Evolutionary conservation across 495 filamentous ascomycete genomes (phyloP).

Genomic region (Annulohypoxylon bovei): DNA sequence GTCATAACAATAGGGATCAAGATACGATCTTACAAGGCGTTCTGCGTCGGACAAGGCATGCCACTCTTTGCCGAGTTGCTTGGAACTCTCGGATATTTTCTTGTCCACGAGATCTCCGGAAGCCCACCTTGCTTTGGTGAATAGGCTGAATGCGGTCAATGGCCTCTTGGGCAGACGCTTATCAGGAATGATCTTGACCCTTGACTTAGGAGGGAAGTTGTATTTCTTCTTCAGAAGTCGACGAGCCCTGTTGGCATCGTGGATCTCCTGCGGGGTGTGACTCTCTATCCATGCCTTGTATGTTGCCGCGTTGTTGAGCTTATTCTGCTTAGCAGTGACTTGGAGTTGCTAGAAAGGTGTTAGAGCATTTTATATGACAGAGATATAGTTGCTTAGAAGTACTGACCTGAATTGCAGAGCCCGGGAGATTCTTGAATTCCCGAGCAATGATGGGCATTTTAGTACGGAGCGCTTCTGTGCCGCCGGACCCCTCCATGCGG

Average conservation of each 20-base stretch:
- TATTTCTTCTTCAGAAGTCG: constrained; percentile 51
- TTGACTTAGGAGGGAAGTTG: constrained; percentile 41
- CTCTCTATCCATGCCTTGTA: constrained; percentile 68
- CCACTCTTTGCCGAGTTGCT: constrained; percentile 64
- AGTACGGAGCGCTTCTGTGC: background rate
- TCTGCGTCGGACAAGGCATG: constrained; percentile 59
- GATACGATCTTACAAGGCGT: constrained; percentile 51
- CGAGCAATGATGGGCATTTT: constrained; percentile 14
- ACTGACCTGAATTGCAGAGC: constrained; percentile 47
- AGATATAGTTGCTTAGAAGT: background rate
- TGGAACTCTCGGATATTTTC: constrained; percentile 38
- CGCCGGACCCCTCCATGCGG: constrained; percentile 1
- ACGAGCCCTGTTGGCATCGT: constrained; percentile 72
- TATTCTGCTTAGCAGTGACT: constrained; percentile 63
- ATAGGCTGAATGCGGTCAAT: constrained; percentile 54
- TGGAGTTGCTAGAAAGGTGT: constrained; percentile 43
- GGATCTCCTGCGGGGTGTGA: constrained; percentile 66
- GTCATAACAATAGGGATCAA: background rate
- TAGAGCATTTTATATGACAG: background rate
- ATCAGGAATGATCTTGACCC: constrained; percentile 58
- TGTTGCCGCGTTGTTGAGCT: constrained; percentile 52
- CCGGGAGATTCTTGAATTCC: constrained; percentile 44
- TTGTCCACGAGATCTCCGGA: constrained; percentile 60
- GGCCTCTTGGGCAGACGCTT: constrained; percentile 66
- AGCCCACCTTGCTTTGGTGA: constrained; percentile 55